phyloP scores from a whole-genome alignment of 2,329 filamentous ascomycete genomes.

The Nemania sp. region DNA sequence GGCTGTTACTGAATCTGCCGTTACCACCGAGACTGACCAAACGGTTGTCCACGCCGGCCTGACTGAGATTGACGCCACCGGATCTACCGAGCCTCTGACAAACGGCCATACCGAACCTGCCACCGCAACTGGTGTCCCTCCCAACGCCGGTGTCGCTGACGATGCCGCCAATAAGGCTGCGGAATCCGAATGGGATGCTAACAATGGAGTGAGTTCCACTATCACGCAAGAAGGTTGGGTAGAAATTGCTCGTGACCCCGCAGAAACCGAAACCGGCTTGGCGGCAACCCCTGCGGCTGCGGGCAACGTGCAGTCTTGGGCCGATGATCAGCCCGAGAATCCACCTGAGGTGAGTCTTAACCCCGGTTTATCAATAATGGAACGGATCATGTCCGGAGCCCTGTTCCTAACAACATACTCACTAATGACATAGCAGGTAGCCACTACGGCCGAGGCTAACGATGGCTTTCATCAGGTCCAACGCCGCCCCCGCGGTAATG shows the following conservation, averaged over 20 bases:
- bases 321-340: slow-evolving; percentile 78
- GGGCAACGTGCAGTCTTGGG: slow-evolving; percentile 77
- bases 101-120: slow-evolving; percentile 60
- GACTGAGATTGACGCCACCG: slow-evolving; percentile 72
- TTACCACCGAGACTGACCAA: slow-evolving; percentile 67
- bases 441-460: slow-evolving; percentile 45
- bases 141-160: slow-evolving; percentile 65
- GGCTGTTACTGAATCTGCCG: slow-evolving; percentile 50
- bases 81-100: slow-evolving; percentile 54
- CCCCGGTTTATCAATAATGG: background rate
- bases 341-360: slow-evolving; percentile 56
- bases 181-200: slow-evolving; percentile 73
- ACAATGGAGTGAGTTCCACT: slow-evolving; percentile 60
- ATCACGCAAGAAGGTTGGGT: slow-evolving; percentile 76
- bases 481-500: slow-evolving; percentile 50
- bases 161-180: slow-evolving; percentile 70
- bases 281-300: slow-evolving; percentile 69
- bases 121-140: slow-evolving; percentile 54
- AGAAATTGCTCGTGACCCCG: slow-evolving; percentile 76
- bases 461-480: slow-evolving; percentile 53
- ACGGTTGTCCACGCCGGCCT: slow-evolving; percentile 75
- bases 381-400: background rate
- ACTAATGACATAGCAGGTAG: slow-evolving; percentile 40
- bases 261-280: slow-evolving; percentile 78
- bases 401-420: slow-evolving; percentile 18